These are phyloP conservation scores for Lactarius tabidus DNA, from an alignment of 768 basidiomycete genomes.

Conservation along the genomic window DNA sequence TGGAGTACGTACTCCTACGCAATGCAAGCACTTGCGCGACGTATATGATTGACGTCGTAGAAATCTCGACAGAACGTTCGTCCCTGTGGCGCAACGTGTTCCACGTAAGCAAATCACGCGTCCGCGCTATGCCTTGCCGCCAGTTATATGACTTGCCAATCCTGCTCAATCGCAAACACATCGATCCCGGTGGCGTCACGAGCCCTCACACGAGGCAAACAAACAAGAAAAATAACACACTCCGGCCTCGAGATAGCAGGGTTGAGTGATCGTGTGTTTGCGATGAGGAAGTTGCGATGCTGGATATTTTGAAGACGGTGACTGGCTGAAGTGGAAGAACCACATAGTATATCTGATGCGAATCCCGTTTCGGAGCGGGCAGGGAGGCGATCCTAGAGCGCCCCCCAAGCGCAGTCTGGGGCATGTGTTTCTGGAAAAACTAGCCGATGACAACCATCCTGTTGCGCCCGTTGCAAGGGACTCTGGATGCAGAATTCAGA, in stretches of 20 bases:
- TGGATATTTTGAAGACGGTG: background rate
- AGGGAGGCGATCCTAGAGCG: too few species aligned
- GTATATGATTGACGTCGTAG: constrained; percentile 17
- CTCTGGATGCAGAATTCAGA: background rate
- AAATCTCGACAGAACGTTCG: constrained; percentile 10
- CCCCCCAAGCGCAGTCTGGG: too few species aligned
- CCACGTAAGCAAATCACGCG: constrained; percentile 9
- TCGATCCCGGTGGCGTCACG: constrained; percentile 2
- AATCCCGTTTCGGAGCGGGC: background rate
- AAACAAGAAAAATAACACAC: background rate
- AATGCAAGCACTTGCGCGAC: background rate
- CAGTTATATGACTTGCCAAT: constrained; percentile 7
- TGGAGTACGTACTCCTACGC: constrained; percentile 10
- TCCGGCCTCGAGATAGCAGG: background rate
- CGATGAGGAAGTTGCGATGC: background rate
- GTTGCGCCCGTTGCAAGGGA: background rate
- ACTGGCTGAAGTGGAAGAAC: background rate
- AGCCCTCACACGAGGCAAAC: constrained; percentile 1
- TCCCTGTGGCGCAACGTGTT: constrained; percentile 14
- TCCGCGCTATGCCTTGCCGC: background rate
- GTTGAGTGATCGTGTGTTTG: background rate
- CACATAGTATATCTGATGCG: background rate
- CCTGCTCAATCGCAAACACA: constrained; percentile 7
- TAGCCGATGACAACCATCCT: background rate
- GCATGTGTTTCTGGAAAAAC: background rate